phyloP scores from a whole-genome alignment of 441 rosid genomes.

The Populus trichocarpa region DNA sequence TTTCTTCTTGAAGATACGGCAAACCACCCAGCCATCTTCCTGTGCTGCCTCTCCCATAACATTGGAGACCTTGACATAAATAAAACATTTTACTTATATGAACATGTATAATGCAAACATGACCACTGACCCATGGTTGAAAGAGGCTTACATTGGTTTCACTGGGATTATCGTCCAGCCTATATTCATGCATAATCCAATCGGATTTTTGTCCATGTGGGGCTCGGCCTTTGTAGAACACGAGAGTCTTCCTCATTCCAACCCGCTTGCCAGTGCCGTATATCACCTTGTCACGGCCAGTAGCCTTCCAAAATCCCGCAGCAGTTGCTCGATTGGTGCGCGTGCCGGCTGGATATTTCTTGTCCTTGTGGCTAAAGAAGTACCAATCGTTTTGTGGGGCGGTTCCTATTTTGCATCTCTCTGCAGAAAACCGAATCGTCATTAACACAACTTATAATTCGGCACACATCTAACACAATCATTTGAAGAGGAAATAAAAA shows the following conservation, averaged over 20 bases:
- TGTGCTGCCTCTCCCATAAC: slow-evolving; percentile 41
- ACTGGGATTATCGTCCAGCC: slow-evolving; percentile 41
- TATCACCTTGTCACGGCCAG: slow-evolving; percentile 88
- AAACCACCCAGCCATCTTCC: slow-evolving; percentile 90
- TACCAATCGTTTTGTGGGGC: too few species aligned
- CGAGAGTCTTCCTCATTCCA: slow-evolving; percentile 85
- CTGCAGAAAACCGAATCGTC: too few species aligned
- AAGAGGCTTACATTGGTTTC: slow-evolving; percentile 34
- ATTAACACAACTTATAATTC: not conserved
- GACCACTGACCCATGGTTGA: not conserved
- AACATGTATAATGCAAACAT: not conserved
- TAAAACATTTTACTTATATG: not conserved
- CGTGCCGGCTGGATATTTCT: slow-evolving; percentile 58
- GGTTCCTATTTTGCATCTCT: too few species aligned
- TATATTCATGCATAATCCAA: slow-evolving; percentile 47
- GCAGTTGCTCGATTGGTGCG: slow-evolving; percentile 85
- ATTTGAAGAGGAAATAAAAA: too few species aligned
- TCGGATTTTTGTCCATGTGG: slow-evolving; percentile 91
- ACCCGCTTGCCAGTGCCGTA: slow-evolving; percentile 52
- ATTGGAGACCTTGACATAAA: slow-evolving; percentile 27
- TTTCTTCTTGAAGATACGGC: slow-evolving; percentile 81
- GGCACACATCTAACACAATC: not conserved
- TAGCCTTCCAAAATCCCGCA: slow-evolving; percentile 93
- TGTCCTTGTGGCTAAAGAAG: too few species aligned
- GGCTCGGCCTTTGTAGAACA: slow-evolving; percentile 86